Conservation (phyloP, 257 asterid species). For the Nicotiana undulata region DNA sequence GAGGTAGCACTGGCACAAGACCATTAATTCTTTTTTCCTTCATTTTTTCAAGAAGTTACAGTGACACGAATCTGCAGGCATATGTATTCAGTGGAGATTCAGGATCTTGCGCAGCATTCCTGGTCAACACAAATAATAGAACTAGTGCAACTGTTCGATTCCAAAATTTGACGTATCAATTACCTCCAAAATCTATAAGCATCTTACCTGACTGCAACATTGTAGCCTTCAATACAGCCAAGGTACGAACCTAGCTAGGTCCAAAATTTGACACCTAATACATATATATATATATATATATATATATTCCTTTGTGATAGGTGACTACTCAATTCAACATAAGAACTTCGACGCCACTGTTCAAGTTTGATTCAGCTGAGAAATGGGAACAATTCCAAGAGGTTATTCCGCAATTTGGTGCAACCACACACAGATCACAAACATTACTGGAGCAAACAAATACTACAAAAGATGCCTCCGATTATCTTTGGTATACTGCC, state of each 20-base stretch:
- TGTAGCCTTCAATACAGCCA: constrained; percentile 71
- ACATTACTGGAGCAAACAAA: constrained; percentile 63
- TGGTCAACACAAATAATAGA: constrained; percentile 37
- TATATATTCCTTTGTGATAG: constrained; percentile 19
- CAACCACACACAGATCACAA: constrained; percentile 33
- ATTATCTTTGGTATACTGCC: constrained; percentile 80
- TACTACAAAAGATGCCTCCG: constrained; percentile 75
- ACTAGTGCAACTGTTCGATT: constrained; percentile 33
- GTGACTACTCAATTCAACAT: constrained; percentile 33
- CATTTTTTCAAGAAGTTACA: background rate
- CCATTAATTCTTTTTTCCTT: background rate
- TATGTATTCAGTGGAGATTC: constrained; percentile 34
- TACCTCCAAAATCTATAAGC: constrained; percentile 74
- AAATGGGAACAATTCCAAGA: constrained; percentile 57
- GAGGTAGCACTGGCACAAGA: constrained; percentile 31
- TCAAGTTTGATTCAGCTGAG: constrained; percentile 36
- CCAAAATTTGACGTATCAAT: constrained; percentile 28
- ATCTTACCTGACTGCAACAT: constrained; percentile 71
- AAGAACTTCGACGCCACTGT: constrained; percentile 33
- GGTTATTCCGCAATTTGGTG: constrained; percentile 38
- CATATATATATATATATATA: no score
- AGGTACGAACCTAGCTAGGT: constrained; percentile 25
- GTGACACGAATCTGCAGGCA: constrained; percentile 30
- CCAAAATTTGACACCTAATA: no score
- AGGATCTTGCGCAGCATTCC: constrained; percentile 72